Evolutionary conservation across 306 rosid genomes (phyloP).

Genomic region (Abrus precatorius): DNA sequence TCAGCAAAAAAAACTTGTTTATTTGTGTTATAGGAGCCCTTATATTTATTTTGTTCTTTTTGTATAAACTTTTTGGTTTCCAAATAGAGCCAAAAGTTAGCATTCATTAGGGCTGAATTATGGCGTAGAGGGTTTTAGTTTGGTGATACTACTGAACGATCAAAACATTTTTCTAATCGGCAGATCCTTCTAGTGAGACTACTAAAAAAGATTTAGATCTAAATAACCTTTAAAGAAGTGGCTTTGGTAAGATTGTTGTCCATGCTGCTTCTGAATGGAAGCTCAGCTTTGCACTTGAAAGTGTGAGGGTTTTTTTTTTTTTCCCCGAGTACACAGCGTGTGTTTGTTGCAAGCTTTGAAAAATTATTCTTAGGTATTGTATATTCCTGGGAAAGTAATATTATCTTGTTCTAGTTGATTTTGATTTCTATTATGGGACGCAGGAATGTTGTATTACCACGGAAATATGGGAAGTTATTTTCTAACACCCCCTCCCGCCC

Average conservation of each 20-base stretch:
- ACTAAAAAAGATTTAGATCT: background rate
- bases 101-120: background rate
- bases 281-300: background rate
- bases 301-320: too few species aligned
- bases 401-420: too few species aligned
- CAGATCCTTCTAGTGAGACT: background rate
- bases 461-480: too few species aligned
- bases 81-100: background rate
- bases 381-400: too few species aligned
- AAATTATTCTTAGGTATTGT: too few species aligned
- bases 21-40: conserved; percentile 2
- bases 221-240: background rate
- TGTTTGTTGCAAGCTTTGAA: too few species aligned
- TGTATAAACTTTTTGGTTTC: conserved; percentile 9
- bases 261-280: background rate
- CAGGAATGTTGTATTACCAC: too few species aligned
- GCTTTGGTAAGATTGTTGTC: background rate
- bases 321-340: too few species aligned
- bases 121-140: background rate
- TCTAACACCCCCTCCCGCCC: too few species aligned
- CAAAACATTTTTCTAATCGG: background rate
- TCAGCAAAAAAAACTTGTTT: background rate
- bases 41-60: background rate
- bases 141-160: background rate
- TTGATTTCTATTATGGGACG: too few species aligned